These are phyloP conservation scores for Trypanosoma avium DNA, from an alignment of 208 protist genomes.

Conservation along the genomic window DNA sequence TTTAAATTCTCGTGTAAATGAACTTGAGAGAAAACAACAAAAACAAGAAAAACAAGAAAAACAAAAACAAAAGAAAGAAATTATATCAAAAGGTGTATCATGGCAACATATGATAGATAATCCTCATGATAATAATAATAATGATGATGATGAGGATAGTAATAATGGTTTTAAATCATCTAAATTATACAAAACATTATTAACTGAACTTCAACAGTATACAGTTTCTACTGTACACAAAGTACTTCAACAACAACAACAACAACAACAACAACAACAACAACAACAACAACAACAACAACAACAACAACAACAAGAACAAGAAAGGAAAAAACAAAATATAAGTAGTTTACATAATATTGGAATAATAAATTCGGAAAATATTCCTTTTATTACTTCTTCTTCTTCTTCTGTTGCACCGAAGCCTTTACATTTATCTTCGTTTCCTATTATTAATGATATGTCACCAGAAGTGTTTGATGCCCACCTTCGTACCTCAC, in stretches of 20 bases:
- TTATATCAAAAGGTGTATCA: background rate
- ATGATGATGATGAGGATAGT: no score
- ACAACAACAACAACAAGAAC: background rate
- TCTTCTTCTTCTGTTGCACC: background rate
- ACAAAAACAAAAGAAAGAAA: background rate
- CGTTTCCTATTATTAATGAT: background rate
- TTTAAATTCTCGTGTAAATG: constrained; percentile 34
- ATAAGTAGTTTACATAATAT: background rate
- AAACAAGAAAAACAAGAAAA: background rate
- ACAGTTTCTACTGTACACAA: constrained; percentile 10
- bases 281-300: background rate
- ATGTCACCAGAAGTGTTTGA: constrained; percentile 50
- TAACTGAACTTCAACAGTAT: constrained; percentile 24
- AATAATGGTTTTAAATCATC: background rate
- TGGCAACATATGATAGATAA: background rate
- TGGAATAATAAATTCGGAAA: background rate
- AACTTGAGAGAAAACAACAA: constrained; percentile 4
- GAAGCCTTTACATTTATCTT: background rate
- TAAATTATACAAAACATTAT: background rate
- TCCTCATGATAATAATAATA: background rate
- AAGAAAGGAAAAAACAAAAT: background rate
- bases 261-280: constrained; percentile 13
- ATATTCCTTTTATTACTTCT: background rate
- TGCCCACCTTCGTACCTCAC: constrained; percentile 46
- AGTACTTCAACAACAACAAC: constrained; percentile 13